phyloP scores from a whole-genome alignment of 2,329 filamentous ascomycete species.

The Magnaporthiopsis incrustans region DNA sequence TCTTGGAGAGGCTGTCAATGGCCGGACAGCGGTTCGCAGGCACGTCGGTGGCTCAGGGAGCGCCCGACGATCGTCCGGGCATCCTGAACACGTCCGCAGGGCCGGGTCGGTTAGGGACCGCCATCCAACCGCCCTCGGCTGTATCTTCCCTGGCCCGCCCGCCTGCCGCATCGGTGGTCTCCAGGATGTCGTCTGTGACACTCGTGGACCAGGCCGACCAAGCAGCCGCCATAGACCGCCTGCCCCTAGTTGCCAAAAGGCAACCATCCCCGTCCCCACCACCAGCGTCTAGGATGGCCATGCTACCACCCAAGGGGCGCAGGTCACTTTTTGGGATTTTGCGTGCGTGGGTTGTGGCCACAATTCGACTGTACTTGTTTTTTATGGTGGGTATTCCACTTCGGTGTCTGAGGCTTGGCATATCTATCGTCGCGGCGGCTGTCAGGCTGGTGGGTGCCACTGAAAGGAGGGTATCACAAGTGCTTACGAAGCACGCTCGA shows the following conservation, averaged over 20 bases:
- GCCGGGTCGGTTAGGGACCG: too few relatives aligned
- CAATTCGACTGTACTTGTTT: neutral
- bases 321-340: neutral
- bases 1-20: neutral
- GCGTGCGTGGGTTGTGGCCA: too few relatives aligned
- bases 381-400: neutral
- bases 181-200: neutral
- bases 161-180: neutral
- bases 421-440: too few relatives aligned
- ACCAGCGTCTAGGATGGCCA: too few relatives aligned
- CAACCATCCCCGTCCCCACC: neutral
- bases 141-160: neutral
- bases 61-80: neutral
- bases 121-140: neutral
- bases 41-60: neutral
- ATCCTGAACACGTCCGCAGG: neutral
- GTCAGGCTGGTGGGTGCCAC: too few relatives aligned
- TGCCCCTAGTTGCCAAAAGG: neutral
- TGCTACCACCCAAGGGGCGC: neutral
- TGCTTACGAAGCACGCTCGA: too few relatives aligned
- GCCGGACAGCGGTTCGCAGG: neutral
- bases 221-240: too few relatives aligned
- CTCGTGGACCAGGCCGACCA: neutral
- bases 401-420: too few relatives aligned
- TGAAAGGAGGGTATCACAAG: too few relatives aligned